Conservation (phyloP, 2,329 filamentous ascomycete species). For the Aspergillus aculeatinus region DNA sequence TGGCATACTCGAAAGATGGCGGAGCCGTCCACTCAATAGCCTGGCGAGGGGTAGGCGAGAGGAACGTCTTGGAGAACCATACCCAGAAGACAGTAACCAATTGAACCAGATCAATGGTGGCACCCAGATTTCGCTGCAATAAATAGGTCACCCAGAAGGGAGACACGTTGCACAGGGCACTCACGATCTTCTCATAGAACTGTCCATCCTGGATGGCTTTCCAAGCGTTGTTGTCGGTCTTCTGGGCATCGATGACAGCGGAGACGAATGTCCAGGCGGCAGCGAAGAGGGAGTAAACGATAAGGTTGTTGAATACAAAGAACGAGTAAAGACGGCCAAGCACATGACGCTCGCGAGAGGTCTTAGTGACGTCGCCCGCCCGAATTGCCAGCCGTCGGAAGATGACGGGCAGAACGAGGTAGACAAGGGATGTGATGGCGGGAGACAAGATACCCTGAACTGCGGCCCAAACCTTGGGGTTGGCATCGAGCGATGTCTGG, state of each 20-base stretch:
- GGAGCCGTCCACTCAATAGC: constrained; percentile 91
- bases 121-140: constrained; percentile 87
- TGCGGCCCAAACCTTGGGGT: constrained; percentile 74
- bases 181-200: constrained; percentile 64
- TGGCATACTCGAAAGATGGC: constrained; percentile 89
- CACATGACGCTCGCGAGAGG: constrained; percentile 86
- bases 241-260: constrained; percentile 60
- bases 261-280: constrained; percentile 73
- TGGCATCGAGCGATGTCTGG: constrained; percentile 58
- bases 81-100: constrained; percentile 79
- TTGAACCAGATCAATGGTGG: constrained; percentile 90
- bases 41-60: constrained; percentile 83
- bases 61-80: constrained; percentile 80
- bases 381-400: constrained; percentile 83
- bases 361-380: constrained; percentile 88
- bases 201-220: constrained; percentile 64
- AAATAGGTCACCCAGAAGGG: constrained; percentile 95
- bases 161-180: constrained; percentile 76
- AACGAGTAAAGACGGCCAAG: constrained; percentile 88
- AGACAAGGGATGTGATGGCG: constrained; percentile 81
- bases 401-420: constrained; percentile 82
- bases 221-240: constrained; percentile 63
- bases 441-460: constrained; percentile 91
- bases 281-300: constrained; percentile 91
- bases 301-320: constrained; percentile 94